Evolutionary conservation across 495 filamentous ascomycete species (phyloP), one percentile per base, ranked within the genome.

Genomic region (Xylaria acuta): DNA sequence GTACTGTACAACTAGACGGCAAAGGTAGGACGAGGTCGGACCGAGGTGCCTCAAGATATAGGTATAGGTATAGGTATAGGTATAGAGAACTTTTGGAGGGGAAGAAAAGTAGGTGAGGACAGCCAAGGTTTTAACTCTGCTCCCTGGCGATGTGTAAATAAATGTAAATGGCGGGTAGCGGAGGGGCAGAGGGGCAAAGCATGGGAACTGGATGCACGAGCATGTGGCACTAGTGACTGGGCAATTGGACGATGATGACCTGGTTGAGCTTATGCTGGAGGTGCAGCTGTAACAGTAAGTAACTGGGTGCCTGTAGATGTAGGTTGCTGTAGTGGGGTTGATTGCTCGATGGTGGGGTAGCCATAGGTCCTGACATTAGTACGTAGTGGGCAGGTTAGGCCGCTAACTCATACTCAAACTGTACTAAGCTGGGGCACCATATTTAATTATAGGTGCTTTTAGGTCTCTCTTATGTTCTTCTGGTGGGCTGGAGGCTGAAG

Each of bases 91-190:
- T 32, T 56, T 32, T 58, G 51, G 40, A 62, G 56, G 66, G n/a
- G 69, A 65, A 41, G 40, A 64, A 75, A 70, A 79, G 71, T 64
- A 76, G 69, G 74, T 75, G 27, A 74, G 72, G 73, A 16, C 36
- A 34, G 41, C 53, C 53, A 72, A 56, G 63, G 70, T 66, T 72
- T 72, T 72, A 60, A 66, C 53, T 51, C 30, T 59, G 34, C 30
- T 64, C 40, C 51, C 27, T 51, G 70, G 62, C n/a, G 63, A 72
- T 34, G 53, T 67, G 63, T 38, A 56, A 49, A 67, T 47, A 72
- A 22, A 41, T 67, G 63, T 38, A 56, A 49, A 67, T 47, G 69
- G 56, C 68, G 68, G 69, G 38, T 16, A 71, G 70, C 27, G 63
- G 51, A 72, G 40, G 62, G 36, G 63, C 36, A 60, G 34, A 38